Base-by-base conservation (phyloP, 106 monocot genomes). In the Hemerocallis citrina region DNA sequence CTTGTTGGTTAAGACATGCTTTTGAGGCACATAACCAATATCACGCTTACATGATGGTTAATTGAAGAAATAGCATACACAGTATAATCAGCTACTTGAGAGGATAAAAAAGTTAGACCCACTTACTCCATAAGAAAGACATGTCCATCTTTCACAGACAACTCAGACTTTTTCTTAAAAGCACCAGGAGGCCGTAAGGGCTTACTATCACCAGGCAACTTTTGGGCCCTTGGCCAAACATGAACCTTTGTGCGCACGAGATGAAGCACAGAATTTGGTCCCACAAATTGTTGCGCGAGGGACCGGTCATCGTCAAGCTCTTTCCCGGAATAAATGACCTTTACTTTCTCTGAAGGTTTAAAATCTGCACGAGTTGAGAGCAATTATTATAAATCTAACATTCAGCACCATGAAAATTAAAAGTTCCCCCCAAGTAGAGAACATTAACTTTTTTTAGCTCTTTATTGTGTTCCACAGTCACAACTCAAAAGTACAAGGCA, bases 81-180 rank as follows among this genome's bases (percentile, higher is more conserved):
- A 13, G 12, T 11, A 52, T 52, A 28, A 52, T 52, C 3, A 52
- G 13, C 13, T 5, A 9, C 16, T 28, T 27, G 13, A 25, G 31
- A 32, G 6, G 31, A 36, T 22, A 37, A 59, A 59, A 37, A 21
- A 6, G 37, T 9, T 21, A 38, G 22, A 13, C 15, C 32, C 0
- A 72, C 96, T 88, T 85, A 98, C 96, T 98, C 96, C 76, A 98
- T 84, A 35, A 98, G 74, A 75, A 88, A 87, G 14, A 98, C 69
- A 74, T 91, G 96, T 17, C 96, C 96, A 77, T 88, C 85, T 73
- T 92, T 98, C 25, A 88, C 87, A 57, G 96, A 98, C 49, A 98
- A 73, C 6, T 98, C 96, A 71, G 91, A 84, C 74, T 98, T 98
- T 68, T 92, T 98, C 68, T 85, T 98, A 61, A 98, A 98, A 57